Conservation (phyloP, 495 filamentous ascomycete species). For the Neurospora sp. region DNA sequence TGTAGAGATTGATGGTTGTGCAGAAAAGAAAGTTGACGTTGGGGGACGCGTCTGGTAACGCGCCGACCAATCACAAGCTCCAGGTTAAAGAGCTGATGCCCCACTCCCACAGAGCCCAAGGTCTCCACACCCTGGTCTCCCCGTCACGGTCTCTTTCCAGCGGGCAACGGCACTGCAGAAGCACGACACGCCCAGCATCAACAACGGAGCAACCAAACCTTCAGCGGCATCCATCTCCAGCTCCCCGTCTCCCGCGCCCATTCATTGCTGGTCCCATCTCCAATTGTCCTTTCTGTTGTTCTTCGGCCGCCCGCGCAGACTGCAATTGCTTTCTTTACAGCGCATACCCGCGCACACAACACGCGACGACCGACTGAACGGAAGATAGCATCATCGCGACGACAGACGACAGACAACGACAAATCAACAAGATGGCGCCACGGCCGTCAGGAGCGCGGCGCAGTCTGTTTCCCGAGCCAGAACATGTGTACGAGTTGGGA, state of each 20-base stretch:
- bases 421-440: constrained; percentile 22
- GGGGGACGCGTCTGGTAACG: constrained; percentile 3
- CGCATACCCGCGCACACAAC: background rate
- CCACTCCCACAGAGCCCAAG: background rate
- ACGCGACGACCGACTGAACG: background rate
- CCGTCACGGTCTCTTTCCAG: background rate
- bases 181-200: background rate
- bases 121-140: background rate
- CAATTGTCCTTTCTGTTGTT: background rate
- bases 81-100: background rate
- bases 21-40: background rate
- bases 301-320: background rate
- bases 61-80: constrained; percentile 6
- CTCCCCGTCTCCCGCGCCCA: background rate
- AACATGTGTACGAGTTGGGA: constrained; percentile 40
- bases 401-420: background rate
- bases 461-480: constrained; percentile 24
- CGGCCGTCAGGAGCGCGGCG: constrained; percentile 27
- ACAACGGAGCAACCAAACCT: background rate
- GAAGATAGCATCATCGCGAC: background rate
- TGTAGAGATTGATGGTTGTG: background rate
- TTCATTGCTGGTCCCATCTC: background rate
- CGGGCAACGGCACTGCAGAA: background rate
- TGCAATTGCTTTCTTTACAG: background rate
- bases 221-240: background rate